phyloP scores from a whole-genome alignment of 768 basidiomycete species.

The Trametes cinnabarina region DNA sequence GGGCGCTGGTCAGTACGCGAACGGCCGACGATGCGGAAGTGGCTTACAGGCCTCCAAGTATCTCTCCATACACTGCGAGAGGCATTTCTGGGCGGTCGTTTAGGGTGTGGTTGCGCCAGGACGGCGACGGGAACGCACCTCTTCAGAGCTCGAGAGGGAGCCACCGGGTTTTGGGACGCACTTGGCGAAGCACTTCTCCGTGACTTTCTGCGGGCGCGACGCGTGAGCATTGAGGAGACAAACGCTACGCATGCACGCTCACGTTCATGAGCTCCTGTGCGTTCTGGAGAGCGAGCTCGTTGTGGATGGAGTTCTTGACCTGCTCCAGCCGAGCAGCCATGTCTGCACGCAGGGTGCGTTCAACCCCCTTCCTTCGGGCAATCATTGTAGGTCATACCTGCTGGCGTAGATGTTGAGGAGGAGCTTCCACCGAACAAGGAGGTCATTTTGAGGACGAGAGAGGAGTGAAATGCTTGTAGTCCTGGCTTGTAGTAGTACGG shows the following conservation, averaged over 20 bases:
- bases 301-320: conserved; percentile 61
- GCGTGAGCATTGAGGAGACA: not conserved
- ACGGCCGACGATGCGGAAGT: not conserved
- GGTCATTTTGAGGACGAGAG: conserved; percentile 15
- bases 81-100: conserved; percentile 53
- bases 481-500: too few relatives aligned
- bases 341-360: conserved; percentile 30
- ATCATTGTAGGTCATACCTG: not conserved
- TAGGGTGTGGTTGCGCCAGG: not conserved
- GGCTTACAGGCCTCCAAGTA: conserved; percentile 84
- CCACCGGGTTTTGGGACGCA: conserved; percentile 75
- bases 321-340: conserved; percentile 39
- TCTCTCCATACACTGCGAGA: conserved; percentile 72
- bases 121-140: conserved; percentile 44
- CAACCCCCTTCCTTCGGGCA: not conserved
- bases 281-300: conserved; percentile 69
- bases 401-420: conserved; percentile 9
- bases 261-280: conserved; percentile 84
- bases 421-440: conserved; percentile 25
- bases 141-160: conserved; percentile 66
- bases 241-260: conserved; percentile 17
- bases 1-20: not conserved
- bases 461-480: not conserved
- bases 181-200: conserved; percentile 73
- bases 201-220: conserved; percentile 57